Percentiles rank a stretch among this genome's conserved stretches.
These are phyloP conservation scores for Debaryomyces fabryi DNA, from an alignment of 1,139 yeast species.

Conservation along the genomic window DNA sequence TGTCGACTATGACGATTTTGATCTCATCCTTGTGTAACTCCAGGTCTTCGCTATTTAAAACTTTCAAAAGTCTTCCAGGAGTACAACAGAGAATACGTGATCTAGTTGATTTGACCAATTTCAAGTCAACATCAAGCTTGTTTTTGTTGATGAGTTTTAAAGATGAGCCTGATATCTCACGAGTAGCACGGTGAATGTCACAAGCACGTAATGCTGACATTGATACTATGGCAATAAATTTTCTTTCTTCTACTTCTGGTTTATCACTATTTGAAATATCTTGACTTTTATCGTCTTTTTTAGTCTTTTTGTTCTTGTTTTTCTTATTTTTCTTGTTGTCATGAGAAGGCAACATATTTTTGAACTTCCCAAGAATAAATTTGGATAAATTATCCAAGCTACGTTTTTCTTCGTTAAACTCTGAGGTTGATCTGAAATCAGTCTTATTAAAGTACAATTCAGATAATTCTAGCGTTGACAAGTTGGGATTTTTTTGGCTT, in stretches of 20 bases:
- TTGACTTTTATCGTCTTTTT: slow-evolving; percentile 12
- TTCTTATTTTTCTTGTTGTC: slow-evolving; percentile 21
- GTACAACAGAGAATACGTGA: slow-evolving; percentile 63
- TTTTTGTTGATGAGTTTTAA: slow-evolving; percentile 70
- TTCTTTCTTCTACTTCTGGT: slow-evolving; percentile 31
- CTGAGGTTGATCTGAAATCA: slow-evolving; percentile 54
- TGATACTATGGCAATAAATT: slow-evolving; percentile 59
- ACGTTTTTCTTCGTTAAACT: slow-evolving; percentile 42
- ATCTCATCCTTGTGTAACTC: slow-evolving; percentile 50
- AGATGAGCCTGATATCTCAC: slow-evolving; percentile 56
- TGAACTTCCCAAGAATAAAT: slow-evolving; percentile 47
- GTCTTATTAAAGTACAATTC: slow-evolving; percentile 56
- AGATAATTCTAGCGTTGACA: slow-evolving; percentile 63
- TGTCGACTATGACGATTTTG: slow-evolving; percentile 62
- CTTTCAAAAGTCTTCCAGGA: slow-evolving; percentile 61
- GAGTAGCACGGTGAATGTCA: slow-evolving; percentile 66
- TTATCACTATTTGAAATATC: slow-evolving; percentile 8
- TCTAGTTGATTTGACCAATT: slow-evolving; percentile 50
- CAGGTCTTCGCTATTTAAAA: slow-evolving; percentile 44
- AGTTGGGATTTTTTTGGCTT: slow-evolving; percentile 52
- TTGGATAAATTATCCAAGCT: slow-evolving; percentile 48
- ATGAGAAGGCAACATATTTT: slow-evolving; percentile 43
- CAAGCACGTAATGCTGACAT: slow-evolving; percentile 76
- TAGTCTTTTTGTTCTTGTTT: slow-evolving; percentile 15
- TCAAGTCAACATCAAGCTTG: slow-evolving; percentile 59